Percentiles rank a stretch among this genome's conserved stretches.
Evolutionary conservation across 1,139 yeast species (phyloP).

Genomic region (Nakaseomyces sp.): DNA sequence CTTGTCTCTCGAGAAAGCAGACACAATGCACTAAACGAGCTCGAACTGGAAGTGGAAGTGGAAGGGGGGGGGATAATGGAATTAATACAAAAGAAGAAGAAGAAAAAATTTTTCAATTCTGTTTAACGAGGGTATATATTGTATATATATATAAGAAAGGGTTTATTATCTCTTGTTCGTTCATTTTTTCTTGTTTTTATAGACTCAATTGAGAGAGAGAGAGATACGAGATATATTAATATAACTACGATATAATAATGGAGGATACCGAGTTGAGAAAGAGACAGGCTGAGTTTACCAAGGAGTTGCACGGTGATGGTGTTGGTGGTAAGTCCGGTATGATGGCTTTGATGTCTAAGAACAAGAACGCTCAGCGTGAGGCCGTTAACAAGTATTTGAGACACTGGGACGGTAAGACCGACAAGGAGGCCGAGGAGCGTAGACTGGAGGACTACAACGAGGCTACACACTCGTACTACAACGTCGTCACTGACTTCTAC

Average conservation of each 20-base stretch:
- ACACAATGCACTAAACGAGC: too few species aligned
- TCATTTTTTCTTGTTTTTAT: too few species aligned
- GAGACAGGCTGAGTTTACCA: slow-evolving; percentile 53
- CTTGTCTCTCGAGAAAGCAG: too few species aligned
- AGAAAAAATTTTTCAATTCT: too few species aligned
- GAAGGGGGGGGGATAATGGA: too few species aligned
- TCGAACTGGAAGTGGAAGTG: too few species aligned
- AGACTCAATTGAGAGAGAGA: too few species aligned
- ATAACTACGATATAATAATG: background rate
- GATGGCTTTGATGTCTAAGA: slow-evolving; percentile 67
- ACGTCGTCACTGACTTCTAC: slow-evolving; percentile 90
- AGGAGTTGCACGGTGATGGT: slow-evolving; percentile 75
- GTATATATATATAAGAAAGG: too few species aligned
- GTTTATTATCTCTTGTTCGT: too few species aligned
- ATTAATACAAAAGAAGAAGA: too few species aligned
- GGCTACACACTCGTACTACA: slow-evolving; percentile 91
- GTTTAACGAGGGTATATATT: too few species aligned
- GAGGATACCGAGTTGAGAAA: slow-evolving; percentile 32
- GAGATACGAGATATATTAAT: background rate
- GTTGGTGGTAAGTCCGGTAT: slow-evolving; percentile 61
- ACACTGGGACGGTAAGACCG: slow-evolving; percentile 92
- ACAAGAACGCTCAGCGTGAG: slow-evolving; percentile 66
- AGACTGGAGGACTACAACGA: slow-evolving; percentile 81
- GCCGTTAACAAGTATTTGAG: slow-evolving; percentile 88
- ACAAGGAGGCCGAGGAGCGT: slow-evolving; percentile 59